These are phyloP conservation scores for Aethionema arabicum DNA, from an alignment of 345 rosid genomes.

Conservation along the genomic window DNA sequence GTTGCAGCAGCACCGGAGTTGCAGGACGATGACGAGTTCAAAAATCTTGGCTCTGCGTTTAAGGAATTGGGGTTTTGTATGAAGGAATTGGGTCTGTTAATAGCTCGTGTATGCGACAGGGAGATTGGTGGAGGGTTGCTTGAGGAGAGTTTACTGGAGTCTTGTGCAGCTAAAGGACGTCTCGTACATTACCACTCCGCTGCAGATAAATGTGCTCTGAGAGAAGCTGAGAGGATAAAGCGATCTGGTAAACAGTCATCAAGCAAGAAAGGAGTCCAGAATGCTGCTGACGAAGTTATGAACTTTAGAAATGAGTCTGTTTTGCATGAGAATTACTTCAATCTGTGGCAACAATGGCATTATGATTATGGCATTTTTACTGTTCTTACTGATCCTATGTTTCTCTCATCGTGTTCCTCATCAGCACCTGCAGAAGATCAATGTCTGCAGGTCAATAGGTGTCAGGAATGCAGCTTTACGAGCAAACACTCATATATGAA, in stretches of 20 bases:
- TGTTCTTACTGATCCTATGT: conserved; percentile 82
- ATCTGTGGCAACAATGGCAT: conserved; percentile 96
- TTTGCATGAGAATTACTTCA: conserved; percentile 37
- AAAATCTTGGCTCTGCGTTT: conserved; percentile 49
- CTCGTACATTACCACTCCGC: conserved; percentile 85
- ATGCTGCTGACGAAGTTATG: conserved; percentile 22
- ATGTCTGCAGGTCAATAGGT: too few species aligned
- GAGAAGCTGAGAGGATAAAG: conserved; percentile 40
- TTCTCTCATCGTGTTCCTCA: conserved; percentile 39
- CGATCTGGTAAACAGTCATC: conserved; percentile 33
- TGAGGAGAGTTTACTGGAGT: conserved; percentile 66
- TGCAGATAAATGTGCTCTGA: conserved; percentile 46
- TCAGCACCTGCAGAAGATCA: conserved; percentile 18
- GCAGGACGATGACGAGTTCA: conserved; percentile 43
- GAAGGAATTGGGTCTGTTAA: conserved; percentile 68
- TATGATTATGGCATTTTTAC: conserved; percentile 90
- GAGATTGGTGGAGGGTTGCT: conserved; percentile 71
- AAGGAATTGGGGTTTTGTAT: conserved; percentile 71
- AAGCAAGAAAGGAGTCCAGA: conserved; percentile 21
- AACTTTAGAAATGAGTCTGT: conserved; percentile 21
- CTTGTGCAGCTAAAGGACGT: conserved; percentile 77
- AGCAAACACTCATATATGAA: conserved; percentile 52
- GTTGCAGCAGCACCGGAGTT: conserved; percentile 24
- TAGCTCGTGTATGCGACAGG: conserved; percentile 72
- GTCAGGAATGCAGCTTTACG: conserved; percentile 44